phyloP scores from a whole-genome alignment of 2,329 filamentous ascomycete genomes.

The Fusarium sp. region DNA sequence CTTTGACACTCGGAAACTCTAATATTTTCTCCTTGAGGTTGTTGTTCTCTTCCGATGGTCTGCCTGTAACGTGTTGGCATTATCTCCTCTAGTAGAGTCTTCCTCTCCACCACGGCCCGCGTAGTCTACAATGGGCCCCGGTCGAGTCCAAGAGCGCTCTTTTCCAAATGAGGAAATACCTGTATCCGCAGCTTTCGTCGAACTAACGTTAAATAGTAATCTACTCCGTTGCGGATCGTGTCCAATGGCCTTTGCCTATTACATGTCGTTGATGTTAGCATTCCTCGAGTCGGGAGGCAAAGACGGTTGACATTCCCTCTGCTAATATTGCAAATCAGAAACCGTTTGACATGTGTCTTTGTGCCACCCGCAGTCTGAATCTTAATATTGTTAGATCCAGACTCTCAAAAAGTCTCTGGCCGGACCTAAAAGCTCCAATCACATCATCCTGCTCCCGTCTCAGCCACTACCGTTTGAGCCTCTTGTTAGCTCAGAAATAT shows the following conservation, averaged over 20 bases:
- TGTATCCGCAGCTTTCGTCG: background rate
- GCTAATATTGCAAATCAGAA: conserved; percentile 10
- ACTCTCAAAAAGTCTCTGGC: background rate
- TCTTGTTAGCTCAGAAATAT: background rate
- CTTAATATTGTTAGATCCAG: background rate
- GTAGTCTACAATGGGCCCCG: conserved; percentile 1
- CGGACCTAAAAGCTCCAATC: background rate
- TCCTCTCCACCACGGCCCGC: conserved; percentile 29
- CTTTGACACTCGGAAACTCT: background rate
- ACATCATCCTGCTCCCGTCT: background rate
- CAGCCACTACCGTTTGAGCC: conserved; percentile 26
- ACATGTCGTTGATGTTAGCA: conserved; percentile 3
- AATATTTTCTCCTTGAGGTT: background rate
- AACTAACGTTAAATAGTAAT: background rate
- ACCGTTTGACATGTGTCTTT: conserved; percentile 28
- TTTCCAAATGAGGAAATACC: conserved; percentile 2
- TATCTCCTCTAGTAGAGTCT: background rate
- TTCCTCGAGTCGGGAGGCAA: conserved; percentile 28
- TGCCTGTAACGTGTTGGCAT: background rate
- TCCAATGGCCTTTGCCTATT: background rate
- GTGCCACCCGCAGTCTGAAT: background rate
- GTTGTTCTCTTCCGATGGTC: background rate
- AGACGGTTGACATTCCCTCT: conserved; percentile 28
- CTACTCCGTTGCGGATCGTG: background rate
- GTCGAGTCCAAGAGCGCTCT: background rate